Conservation (phyloP, 331 rosid genomes). For the Saraca asoca region DNA sequence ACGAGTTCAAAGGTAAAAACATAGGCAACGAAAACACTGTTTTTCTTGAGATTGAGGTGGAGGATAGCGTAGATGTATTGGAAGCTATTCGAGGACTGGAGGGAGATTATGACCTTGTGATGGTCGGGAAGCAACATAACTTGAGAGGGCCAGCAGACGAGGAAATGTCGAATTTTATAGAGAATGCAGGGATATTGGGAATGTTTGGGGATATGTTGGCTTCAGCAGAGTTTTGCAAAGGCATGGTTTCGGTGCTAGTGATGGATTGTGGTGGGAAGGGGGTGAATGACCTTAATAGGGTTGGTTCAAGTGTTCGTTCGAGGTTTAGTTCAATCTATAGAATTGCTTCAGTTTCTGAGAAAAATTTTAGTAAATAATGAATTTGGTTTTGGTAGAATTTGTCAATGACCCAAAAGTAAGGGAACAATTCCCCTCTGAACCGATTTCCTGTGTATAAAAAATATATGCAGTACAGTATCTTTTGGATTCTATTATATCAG, state of each 20-base stretch:
- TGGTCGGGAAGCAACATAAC: slow-evolving; percentile 45
- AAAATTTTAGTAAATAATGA: too few species aligned
- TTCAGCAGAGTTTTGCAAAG: slow-evolving; percentile 42
- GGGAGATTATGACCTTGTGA: slow-evolving; percentile 41
- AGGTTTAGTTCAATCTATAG: too few species aligned
- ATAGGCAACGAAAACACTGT: not conserved
- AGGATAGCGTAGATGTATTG: slow-evolving; percentile 28
- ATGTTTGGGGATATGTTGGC: slow-evolving; percentile 49
- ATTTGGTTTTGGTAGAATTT: too few species aligned
- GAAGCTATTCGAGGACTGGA: slow-evolving; percentile 27
- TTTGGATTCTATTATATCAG: too few species aligned
- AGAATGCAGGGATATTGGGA: slow-evolving; percentile 45
- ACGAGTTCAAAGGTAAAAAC: slow-evolving; percentile 31
- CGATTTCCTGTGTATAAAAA: too few species aligned
- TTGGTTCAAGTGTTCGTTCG: too few species aligned
- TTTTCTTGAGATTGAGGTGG: slow-evolving; percentile 40
- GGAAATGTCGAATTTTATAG: slow-evolving; percentile 45
- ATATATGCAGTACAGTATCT: too few species aligned
- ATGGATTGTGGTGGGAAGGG: slow-evolving; percentile 38
- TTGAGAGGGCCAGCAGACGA: slow-evolving; percentile 14
- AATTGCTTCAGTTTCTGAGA: too few species aligned
- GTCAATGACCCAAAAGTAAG: too few species aligned
- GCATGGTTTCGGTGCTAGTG: slow-evolving; percentile 42
- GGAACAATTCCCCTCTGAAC: too few species aligned
- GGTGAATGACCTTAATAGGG: not conserved